Base-by-base conservation (phyloP, 257 asterid genomes). In the Jacaranda copaia region DNA sequence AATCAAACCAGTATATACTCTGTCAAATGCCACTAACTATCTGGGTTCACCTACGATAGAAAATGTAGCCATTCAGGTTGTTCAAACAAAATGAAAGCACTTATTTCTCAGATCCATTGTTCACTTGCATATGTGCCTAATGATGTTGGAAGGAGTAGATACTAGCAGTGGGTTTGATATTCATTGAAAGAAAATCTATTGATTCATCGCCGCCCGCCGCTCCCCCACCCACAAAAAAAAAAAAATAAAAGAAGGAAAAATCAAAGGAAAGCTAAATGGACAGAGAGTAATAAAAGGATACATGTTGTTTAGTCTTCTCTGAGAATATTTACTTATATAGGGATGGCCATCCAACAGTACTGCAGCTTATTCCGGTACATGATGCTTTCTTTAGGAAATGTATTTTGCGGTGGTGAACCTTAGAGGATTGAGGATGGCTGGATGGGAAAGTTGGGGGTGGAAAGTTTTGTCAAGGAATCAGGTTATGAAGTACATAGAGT, bases 51-150 rank as follows among this genome's bases (percentile, higher is more conserved):
- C 70, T 52, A 20, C 59, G 14, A 40, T 67, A 25, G 58, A 64
- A 79, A 56, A 53, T 63, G 18, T 51, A 39, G 48, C 74, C 70
- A 15, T 58, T 57, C 68, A 43, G 40, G 38, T 75, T 53, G 74
- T 68, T 11, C 15, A 6, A 32, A 16, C 19, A 48, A 56, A 36
- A 35, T 10, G 16, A 8, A 59, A 19, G 20, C 55, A 16, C 56
- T 59, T 69, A 59, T 36, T 53, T 32, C 60, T 25, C 49, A 40
- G 40, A 57, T 25, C 35, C 12, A 4, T 10, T 9, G 6, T 55
- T 9, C 36, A 49, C 39, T 39, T 5, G 56, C 61, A n/a, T 43
- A 13, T 42, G 72, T 57, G 66, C 72, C 40, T 59, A 48, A 39
- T 70, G 77, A 53, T 49, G 64, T 38, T 4, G 38, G 70, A 62